Conservation (phyloP, 352 stramenopile genomes). For the Phytophthora palmivora region DNA sequence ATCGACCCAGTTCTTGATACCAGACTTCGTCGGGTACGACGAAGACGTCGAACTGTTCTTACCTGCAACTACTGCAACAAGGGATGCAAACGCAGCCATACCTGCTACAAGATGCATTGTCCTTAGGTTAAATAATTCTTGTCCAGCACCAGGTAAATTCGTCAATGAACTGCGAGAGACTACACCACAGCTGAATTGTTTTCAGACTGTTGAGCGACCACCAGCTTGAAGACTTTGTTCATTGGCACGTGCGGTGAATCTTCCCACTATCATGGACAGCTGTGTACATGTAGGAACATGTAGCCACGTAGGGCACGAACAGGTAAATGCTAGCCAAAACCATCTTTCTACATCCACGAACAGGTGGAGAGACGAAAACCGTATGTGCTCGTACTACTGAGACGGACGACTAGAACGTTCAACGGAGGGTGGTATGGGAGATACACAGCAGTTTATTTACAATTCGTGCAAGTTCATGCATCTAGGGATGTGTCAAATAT, state of each 20-base stretch:
- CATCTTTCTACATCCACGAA: conserved; percentile 11
- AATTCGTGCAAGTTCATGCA: conserved; percentile 11
- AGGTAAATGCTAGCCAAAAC: conserved; percentile 10
- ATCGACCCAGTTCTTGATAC: conserved; percentile 61
- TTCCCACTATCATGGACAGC: conserved; percentile 22
- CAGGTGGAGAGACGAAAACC: conserved; percentile 29
- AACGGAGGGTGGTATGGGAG: conserved; percentile 3
- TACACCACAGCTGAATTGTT: conserved; percentile 19
- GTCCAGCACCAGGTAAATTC: conserved; percentile 4
- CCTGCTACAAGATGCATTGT: conserved; percentile 20
- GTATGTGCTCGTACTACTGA: conserved; percentile 12
- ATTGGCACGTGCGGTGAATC: conserved; percentile 30
- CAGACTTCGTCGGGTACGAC: conserved; percentile 55
- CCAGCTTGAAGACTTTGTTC: conserved; percentile 13
- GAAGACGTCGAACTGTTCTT: conserved; percentile 26
- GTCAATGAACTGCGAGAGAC: conserved; percentile 16
- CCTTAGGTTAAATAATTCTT: conserved; percentile 9
- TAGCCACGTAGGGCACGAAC: conserved; percentile 24
- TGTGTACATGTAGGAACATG: too few species aligned
- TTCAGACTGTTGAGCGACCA: conserved; percentile 13
- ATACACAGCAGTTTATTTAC: conserved; percentile 37
- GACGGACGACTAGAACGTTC: background rate
- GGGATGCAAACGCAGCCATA: conserved; percentile 2
- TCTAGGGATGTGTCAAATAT: background rate
- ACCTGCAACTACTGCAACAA: conserved; percentile 6